These are phyloP conservation scores for Ustilago bromivora DNA, from an alignment of 1,284 basidiomycete species.

Conservation along the genomic window DNA sequence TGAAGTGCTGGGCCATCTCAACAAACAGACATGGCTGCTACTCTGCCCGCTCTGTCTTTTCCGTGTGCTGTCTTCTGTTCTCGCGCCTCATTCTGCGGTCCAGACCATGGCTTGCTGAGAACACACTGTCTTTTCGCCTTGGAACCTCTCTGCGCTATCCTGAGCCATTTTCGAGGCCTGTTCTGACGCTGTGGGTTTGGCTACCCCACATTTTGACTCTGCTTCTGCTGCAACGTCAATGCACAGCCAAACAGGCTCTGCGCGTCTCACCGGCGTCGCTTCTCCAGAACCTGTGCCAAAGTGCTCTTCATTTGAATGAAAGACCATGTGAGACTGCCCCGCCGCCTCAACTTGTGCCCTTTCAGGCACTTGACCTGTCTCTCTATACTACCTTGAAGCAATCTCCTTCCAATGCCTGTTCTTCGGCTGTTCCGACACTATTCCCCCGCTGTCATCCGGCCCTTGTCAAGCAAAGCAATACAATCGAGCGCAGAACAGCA, in stretches of 20 bases:
- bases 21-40: neutral
- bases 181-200: conserved; percentile 7
- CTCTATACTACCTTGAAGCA: neutral
- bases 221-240: conserved; percentile 18
- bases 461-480: neutral
- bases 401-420: neutral
- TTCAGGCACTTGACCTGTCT: neutral
- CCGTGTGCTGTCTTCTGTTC: neutral
- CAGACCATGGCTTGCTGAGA: neutral
- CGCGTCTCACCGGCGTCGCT: conserved; percentile 13
- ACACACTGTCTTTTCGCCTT: neutral
- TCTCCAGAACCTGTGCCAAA: neutral
- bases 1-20: neutral
- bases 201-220: conserved; percentile 6
- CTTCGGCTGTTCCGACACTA: conserved; percentile 9
- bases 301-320: neutral
- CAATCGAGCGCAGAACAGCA: neutral
- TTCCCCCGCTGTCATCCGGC: conserved; percentile 1
- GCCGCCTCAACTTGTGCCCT: neutral
- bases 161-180: conserved; percentile 2
- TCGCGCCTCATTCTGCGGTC: neutral
- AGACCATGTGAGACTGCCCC: neutral
- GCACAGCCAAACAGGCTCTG: conserved; percentile 10
- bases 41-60: neutral
- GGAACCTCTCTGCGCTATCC: conserved; percentile 7